Evolutionary conservation across 1,139 yeast species (phyloP), one percentile per base, ranked within the genome.

Genomic region (Pichia terricola): DNA sequence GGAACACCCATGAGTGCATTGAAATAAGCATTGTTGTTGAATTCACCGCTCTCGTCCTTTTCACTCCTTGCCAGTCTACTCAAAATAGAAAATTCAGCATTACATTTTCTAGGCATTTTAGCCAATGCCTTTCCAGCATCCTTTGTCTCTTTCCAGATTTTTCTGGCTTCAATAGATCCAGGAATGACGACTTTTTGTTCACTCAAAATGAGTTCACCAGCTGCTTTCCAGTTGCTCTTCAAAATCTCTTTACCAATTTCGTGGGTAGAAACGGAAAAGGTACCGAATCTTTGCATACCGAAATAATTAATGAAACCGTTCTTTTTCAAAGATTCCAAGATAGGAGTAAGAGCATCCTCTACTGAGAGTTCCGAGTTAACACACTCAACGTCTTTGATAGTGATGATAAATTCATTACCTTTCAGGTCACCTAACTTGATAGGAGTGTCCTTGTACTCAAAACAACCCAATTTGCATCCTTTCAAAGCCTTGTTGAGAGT

Each of bases 261-360:
- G 63, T 91, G 96, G 0, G 98, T 89, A 1, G 97, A 86, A 30
- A 87, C 72, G 7, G 96, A 84, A 58, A 88, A 91, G 0, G 98
- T 88, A 32, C 99, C 99, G 61, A 91, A 91, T 59, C 99, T 70
- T 68, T 91, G 99, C 94, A 91, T 82, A 26, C 99, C 99, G 59
- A 75, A 91, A 62, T 94, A 91, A 62, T 91, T 91, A 53, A 91
- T 82, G 54, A 86, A 91, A 0, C 99, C 99, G 31, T 73, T 70
- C 2, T 69, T 69, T 44, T 69, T 67, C 45, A 91, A 68, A 0
- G 88, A 75, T 4, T 68, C 59, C 52, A 88, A 70, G 31, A 91
- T 75, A 11, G 65, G 61, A 11, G 65, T 62, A 26, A 86, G 67
- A 4, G 71, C 66, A 9, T 66, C 63, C 40, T 70, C 73, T 16